phyloP scores from a whole-genome alignment of 73 alveolate genomes.

The Symbiodinium natans region DNA sequence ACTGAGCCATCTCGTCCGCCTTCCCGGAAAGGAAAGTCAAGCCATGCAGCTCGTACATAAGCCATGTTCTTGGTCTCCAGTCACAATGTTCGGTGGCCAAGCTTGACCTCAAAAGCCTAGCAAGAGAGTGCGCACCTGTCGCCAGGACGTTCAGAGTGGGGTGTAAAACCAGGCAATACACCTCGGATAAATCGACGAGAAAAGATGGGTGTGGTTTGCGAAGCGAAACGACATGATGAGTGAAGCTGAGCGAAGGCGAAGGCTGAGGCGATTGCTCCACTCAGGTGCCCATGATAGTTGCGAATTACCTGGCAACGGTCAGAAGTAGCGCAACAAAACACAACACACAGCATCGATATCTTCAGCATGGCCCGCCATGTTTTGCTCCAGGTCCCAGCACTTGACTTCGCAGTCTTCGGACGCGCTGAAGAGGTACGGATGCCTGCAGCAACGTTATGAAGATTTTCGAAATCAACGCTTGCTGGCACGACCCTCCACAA shows the following conservation, averaged over 20 bases:
- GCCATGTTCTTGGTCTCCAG: no score
- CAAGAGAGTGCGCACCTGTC: constrained; percentile 95
- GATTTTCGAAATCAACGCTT: no score
- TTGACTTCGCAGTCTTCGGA: constrained; percentile 94
- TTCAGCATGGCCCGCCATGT: constrained; percentile 95
- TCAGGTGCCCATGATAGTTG: constrained; percentile 99
- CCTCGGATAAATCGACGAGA: constrained; percentile 95
- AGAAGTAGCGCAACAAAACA: not conserved
- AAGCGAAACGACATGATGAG: no score
- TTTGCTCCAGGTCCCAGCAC: constrained; percentile 99
- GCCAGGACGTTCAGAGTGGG: constrained; percentile 99
- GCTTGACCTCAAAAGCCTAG: not conserved
- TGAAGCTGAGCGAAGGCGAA: no score
- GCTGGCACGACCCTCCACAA: not conserved
- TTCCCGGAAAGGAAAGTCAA: no score
- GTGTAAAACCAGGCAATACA: constrained; percentile 98
- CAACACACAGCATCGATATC: not conserved
- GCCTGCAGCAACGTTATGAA: constrained; percentile 60
- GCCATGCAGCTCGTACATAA: no score
- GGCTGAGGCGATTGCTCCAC: constrained; percentile 69
- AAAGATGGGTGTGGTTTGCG: not conserved
- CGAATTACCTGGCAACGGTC: constrained; percentile 96
- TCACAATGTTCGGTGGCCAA: not conserved
- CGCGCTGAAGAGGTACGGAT: constrained; percentile 98
- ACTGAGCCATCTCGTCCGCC: constrained; percentile 93